These are phyloP conservation scores for Beta lomatogona DNA, from an alignment of 179 eudicot species.

Conservation along the genomic window DNA sequence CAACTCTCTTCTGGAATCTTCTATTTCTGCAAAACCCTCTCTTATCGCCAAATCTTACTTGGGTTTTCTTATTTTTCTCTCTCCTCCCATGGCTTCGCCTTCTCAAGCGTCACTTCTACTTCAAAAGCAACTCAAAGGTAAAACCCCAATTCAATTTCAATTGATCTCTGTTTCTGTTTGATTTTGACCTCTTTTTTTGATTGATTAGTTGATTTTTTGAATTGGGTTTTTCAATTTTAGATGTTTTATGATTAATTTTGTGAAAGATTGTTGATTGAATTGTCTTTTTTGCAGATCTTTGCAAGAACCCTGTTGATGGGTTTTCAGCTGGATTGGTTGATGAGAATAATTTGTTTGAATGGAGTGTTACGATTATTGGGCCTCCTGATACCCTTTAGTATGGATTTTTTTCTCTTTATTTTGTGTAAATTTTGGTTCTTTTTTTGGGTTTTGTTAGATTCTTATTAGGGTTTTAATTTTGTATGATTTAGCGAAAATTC, in stretches of 20 bases:
- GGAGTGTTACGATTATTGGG: constrained; percentile 83
- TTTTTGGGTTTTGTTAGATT: not conserved
- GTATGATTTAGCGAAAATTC: constrained; percentile 1
- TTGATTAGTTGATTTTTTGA: constrained; percentile 13
- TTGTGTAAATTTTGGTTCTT: constrained; percentile 14
- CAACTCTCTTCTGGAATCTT: constrained; percentile 32
- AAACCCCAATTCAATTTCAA: constrained; percentile 14
- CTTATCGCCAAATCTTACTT: constrained; percentile 15
- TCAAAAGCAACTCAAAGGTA: constrained; percentile 53
- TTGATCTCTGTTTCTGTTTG: constrained; percentile 1
- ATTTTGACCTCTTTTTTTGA: not conserved
- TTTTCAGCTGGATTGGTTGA: constrained; percentile 85
- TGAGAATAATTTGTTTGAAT: constrained; percentile 73
- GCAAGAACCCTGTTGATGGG: constrained; percentile 81
- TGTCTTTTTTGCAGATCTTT: constrained; percentile 55
- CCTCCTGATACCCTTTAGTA: constrained; percentile 87
- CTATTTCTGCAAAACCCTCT: constrained; percentile 10
- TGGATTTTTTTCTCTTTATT: constrained; percentile 22
- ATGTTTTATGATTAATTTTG: not conserved
- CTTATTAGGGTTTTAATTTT: constrained; percentile 8
- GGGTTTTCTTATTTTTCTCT: not conserved
- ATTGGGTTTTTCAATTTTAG: constrained; percentile 13
- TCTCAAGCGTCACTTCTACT: constrained; percentile 55
- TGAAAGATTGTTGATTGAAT: not conserved
- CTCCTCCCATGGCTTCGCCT: constrained; percentile 35